Evolutionary conservation across 2,329 filamentous ascomycete genomes (phyloP).

Genomic region (Biscogniauxia sp.): DNA sequence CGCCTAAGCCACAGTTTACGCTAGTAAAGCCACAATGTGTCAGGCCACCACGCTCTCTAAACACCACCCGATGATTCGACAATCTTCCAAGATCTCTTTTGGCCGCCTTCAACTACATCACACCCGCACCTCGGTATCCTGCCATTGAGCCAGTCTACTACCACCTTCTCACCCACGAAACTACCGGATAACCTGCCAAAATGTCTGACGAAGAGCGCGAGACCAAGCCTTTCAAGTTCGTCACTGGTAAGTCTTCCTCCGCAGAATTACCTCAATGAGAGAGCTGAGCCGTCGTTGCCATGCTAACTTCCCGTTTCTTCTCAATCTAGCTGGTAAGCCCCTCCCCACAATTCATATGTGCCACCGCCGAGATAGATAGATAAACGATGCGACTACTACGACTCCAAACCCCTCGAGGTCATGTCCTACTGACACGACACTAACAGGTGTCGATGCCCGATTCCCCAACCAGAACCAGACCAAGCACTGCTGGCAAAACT

Average conservation of each 20-base stretch:
- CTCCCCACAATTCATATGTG: background rate
- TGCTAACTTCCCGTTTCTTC: conserved; percentile 18
- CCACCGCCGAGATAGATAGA: background rate
- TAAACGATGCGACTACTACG: background rate
- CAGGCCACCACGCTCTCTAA: conserved; percentile 27
- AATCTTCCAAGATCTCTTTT: conserved; percentile 17
- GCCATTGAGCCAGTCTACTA: conserved; percentile 32
- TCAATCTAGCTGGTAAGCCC: conserved; percentile 23
- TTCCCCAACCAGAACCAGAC: conserved; percentile 98
- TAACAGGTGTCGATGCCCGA: conserved; percentile 90
- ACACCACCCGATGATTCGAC: conserved; percentile 24
- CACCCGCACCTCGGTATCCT: conserved; percentile 23
- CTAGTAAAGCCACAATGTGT: conserved; percentile 10
- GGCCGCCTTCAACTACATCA: conserved; percentile 34
- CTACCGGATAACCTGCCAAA: conserved; percentile 47
- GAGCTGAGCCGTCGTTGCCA: conserved; percentile 21
- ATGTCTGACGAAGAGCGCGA: conserved; percentile 89
- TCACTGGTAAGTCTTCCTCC: conserved; percentile 73
- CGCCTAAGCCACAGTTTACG: background rate
- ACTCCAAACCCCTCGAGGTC: background rate
- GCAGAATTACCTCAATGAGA: conserved; percentile 30
- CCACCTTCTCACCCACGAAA: conserved; percentile 29
- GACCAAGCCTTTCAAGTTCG: conserved; percentile 99
- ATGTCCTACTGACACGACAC: conserved; percentile 20
- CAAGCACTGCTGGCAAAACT: conserved; percentile 99